A percentile compares a stretch with the other conserved stretches of the same genome.
These are phyloP conservation scores for Excoecaria agallocha DNA, from an alignment of 345 rosid genomes.

Conservation along the genomic window DNA sequence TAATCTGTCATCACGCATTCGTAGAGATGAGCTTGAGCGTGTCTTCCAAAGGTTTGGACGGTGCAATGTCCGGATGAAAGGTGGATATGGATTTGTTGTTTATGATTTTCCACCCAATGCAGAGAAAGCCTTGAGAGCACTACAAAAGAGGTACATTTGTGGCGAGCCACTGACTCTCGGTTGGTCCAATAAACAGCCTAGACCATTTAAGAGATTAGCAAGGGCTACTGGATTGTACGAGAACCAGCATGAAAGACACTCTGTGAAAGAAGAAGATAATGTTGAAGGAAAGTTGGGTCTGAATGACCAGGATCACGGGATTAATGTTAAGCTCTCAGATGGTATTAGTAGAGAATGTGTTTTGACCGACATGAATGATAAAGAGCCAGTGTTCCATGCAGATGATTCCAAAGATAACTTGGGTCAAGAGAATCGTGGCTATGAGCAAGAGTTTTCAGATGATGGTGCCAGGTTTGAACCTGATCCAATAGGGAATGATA, in stretches of 20 bases:
- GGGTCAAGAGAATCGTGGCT: slow-evolving; percentile 25
- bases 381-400: slow-evolving; percentile 12
- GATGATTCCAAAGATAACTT: slow-evolving; percentile 9
- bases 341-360: slow-evolving; percentile 17
- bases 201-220: slow-evolving; percentile 23
- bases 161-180: slow-evolving; percentile 42
- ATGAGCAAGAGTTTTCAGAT: slow-evolving; percentile 22
- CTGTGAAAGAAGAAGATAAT: slow-evolving; percentile 15
- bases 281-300: slow-evolving; percentile 18
- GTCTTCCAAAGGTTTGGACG: slow-evolving; percentile 45
- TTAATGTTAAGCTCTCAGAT: slow-evolving; percentile 15
- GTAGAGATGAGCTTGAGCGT: slow-evolving; percentile 36
- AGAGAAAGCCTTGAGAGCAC: slow-evolving; percentile 44
- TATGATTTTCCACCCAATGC: slow-evolving; percentile 48
- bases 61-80: slow-evolving; percentile 42
- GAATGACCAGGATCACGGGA: slow-evolving; percentile 20
- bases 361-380: slow-evolving; percentile 24
- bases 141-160: slow-evolving; percentile 37
- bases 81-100: slow-evolving; percentile 52
- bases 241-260: slow-evolving; percentile 17
- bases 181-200: slow-evolving; percentile 59
- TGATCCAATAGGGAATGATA: slow-evolving; percentile 27
- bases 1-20: slow-evolving; percentile 34
- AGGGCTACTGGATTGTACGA: slow-evolving; percentile 22
- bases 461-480: slow-evolving; percentile 25